Evolutionary conservation across 2,329 filamentous ascomycete genomes (phyloP), one percentile per base, ranked within the genome.

Genomic region (Scedosporium aurantiacum): DNA sequence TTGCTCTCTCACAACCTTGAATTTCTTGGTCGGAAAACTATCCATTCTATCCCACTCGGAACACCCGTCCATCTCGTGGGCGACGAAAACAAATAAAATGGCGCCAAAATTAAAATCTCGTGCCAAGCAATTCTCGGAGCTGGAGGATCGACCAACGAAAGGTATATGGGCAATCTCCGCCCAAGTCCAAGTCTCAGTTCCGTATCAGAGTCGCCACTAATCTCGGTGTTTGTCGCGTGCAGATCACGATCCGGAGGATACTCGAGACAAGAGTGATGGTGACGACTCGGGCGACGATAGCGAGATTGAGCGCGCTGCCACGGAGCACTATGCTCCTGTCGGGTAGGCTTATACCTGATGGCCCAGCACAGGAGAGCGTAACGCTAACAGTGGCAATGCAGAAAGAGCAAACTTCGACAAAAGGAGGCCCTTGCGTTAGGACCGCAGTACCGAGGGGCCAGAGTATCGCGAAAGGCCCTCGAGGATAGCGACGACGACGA

Each of bases 261-360:
- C 76, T 18, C 79, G 79, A 16, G 81, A 79, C 61, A 81, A 82
- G 61, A 82, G 82, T 52, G 50, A 54, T 27, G 78, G 72, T 14
- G 81, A 77, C 58, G 83, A 79, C 54, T 79, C 73, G 32, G 80
- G 76, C 65, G 77, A 76, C 18, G 77, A 73, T 16, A 79, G 78
- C 67, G 76, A 74, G 4, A 76, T 80, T 28, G 79, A 79, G 57
- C 74, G 82, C 63, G 79, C 80, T 10, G 91, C 88, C 21, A 88
- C 92, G 37, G 93, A 96, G 68, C 93, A 97, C 71, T 97, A 97
- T 70, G 82, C 89, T 52, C 74, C 81, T 60, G 90, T 96, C 37
- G 88, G 87, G 80, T 88, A 76, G 61, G 78, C 60, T 43, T 10
- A 28, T 5, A 2, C n/a, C 28, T 12, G 10, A 37, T 37, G 32